Evolutionary conservation across 805 yeast genomes (phyloP).

Genomic region (Ogataea methanolica): DNA sequence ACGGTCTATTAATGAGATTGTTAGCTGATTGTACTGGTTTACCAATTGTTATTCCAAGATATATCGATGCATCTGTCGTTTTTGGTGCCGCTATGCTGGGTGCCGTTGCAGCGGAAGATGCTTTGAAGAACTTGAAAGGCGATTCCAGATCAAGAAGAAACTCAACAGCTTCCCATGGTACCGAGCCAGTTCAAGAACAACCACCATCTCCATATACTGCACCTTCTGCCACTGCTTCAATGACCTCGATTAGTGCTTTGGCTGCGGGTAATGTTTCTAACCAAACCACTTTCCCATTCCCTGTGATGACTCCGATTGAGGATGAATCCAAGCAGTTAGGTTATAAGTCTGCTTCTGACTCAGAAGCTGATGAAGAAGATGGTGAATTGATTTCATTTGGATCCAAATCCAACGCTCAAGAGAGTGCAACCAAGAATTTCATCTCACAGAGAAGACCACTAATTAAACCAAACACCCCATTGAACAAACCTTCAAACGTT

Average conservation of each 20-base stretch:
- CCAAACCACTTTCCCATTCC: slow-evolving; percentile 43
- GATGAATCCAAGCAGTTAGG: slow-evolving; percentile 31
- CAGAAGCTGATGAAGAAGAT: slow-evolving; percentile 40
- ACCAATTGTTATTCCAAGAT: slow-evolving; percentile 89
- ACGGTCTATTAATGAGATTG: slow-evolving; percentile 80
- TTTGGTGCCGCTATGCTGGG: slow-evolving; percentile 94
- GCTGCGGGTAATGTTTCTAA: slow-evolving; percentile 30
- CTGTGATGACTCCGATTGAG: slow-evolving; percentile 37
- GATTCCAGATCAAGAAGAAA: slow-evolving; percentile 23
- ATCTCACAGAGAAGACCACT: slow-evolving; percentile 15
- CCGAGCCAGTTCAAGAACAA: slow-evolving; percentile 9
- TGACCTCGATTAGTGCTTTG: slow-evolving; percentile 51
- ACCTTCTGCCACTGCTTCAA: slow-evolving; percentile 71
- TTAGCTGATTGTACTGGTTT: slow-evolving; percentile 90
- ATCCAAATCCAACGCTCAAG: slow-evolving; percentile 50
- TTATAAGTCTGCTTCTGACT: slow-evolving; percentile 12
- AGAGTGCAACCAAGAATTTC: slow-evolving; percentile 44
- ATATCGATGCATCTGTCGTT: slow-evolving; percentile 95
- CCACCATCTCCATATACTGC: slow-evolving; percentile 73
- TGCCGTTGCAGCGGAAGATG: slow-evolving; percentile 82
- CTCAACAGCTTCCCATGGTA: slow-evolving; percentile 20
- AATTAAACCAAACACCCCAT: neutral
- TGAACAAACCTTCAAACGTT: slow-evolving; percentile 2
- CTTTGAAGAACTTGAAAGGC: slow-evolving; percentile 30
- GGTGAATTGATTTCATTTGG: slow-evolving; percentile 56